Evolutionary conservation across 768 basidiomycete genomes (phyloP), one percentile per base, ranked within the genome.

Genomic region (Imleria badia): DNA sequence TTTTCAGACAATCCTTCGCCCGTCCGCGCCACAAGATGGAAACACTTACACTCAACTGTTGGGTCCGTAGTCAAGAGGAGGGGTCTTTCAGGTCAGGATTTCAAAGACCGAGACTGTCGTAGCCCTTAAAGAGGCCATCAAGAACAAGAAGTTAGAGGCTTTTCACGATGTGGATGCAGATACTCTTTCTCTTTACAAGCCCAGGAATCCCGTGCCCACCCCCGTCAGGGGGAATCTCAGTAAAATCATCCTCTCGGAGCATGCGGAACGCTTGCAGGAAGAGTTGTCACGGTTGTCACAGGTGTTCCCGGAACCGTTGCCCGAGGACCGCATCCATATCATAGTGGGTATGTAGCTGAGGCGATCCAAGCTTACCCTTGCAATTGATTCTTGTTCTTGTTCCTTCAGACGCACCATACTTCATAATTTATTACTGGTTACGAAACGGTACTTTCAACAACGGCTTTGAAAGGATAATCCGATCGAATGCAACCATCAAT

Each of bases 1-100:
- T n/a, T n/a, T n/a, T n/a, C n/a, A n/a, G n/a, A n/a, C n/a, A n/a
- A n/a, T n/a, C n/a, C n/a, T n/a, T n/a, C n/a, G n/a, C n/a, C n/a
- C n/a, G n/a, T n/a, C n/a, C n/a, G n/a, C n/a, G n/a, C 34, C 34
- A 35, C 7, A 17, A 17, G 7, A 35, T 35, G 34, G 15, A 35
- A 14, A 35, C 34, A 6, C 34, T 35, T n/a, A n/a, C n/a, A n/a
- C n/a, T n/a, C 13, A 13, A 33, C 33, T 45, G 44, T 13, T 45
- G 44, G 44, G 44, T 45, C 9, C 30, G 13, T 15, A 19, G 31
- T 8, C 1, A 11, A 6, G n/a, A n/a, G n/a, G n/a, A 14, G 19
- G 11, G 17, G 17, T 44, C 9, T 44, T 44, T 17, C 6, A 44
- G 6, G 52, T 62, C 44, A 26, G 56, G 19, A 56, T 60, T 35